Base-by-base conservation (phyloP, 1,284 basidiomycete genomes). In the Melanopsichium pennsylvanicum region DNA sequence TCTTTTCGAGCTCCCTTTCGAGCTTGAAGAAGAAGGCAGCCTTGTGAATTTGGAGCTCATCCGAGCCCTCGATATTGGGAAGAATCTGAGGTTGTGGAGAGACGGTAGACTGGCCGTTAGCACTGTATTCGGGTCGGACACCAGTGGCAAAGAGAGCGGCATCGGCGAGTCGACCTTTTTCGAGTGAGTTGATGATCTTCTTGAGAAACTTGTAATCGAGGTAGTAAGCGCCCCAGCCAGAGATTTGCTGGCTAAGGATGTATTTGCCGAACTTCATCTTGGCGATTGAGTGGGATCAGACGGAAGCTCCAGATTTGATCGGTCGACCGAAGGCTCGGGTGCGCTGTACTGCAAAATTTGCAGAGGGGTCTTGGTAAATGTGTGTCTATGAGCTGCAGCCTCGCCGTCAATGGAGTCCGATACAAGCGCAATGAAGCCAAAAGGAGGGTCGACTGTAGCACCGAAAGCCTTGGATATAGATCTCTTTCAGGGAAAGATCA, bases 21-120 rank as follows among this genome's bases (percentile, higher is more conserved):
- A 99, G 87, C 80, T 95, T 97, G 86, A 97, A 98, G 85, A 99
- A 98, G 86, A 97, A 99, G 1, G 93, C 92, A 18, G 95, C 92
- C 78, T 95, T 93, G 84, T 97, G 93, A 15, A 93, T 92, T 45
- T 75, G 74, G 11, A 81, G 72, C 51, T 81, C 79, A 26, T 76
- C 76, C 8, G 71, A 68, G 31, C 67, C 73, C 33, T 75, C 66
- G 35, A 67, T 57, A 19, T 58, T 46, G 8, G 69, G 59, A 2
- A 77, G 60, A 27, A 79, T 68, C 49, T 76, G 74, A 5, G 71
- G 56, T 21, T 62, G 59, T 16, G 60, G 52, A 23, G 66, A 56
- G 29, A 49, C 40, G 39, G 52, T 41, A 18, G 47, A 34, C 11
- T 69, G 52, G 13, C 48, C 51, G 31, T 50, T 45, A 22, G 51